Percentiles rank a stretch among this genome's conserved stretches.
Evolutionary conservation across 2,329 filamentous ascomycete genomes (phyloP).

Genomic region (Trichoderma breve): DNA sequence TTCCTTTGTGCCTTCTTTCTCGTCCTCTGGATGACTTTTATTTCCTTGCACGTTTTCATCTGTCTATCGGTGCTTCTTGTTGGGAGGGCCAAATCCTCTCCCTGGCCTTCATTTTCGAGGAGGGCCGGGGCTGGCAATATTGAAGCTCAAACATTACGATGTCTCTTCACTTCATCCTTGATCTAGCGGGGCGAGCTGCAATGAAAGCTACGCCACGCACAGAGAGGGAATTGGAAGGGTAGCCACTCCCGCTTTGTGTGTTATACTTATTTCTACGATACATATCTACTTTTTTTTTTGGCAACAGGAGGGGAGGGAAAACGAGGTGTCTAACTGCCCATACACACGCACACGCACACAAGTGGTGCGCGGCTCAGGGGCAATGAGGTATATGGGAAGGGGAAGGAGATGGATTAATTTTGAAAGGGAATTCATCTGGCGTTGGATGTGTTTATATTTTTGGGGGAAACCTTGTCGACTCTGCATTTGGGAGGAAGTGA

Average conservation of each 20-base stretch:
- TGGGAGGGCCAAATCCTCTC: slow-evolving; percentile 17
- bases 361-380: slow-evolving; percentile 2
- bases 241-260: not conserved
- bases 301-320: slow-evolving; percentile 10
- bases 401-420: slow-evolving; percentile 12
- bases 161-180: slow-evolving; percentile 13
- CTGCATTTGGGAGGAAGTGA: slow-evolving; percentile 8
- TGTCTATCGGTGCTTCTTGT: slow-evolving; percentile 14
- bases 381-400: slow-evolving; percentile 1
- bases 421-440: slow-evolving; percentile 3
- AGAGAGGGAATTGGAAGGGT: slow-evolving; percentile 1
- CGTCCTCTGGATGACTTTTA: not conserved
- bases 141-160: not conserved
- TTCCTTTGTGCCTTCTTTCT: not conserved
- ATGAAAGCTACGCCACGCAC: not conserved
- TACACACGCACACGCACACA: not conserved
- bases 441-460: slow-evolving; percentile 10
- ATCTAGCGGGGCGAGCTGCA: not conserved
- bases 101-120: not conserved
- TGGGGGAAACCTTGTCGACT: not conserved
- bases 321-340: slow-evolving; percentile 2
- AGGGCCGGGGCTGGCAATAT: slow-evolving; percentile 15
- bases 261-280: slow-evolving; percentile 17
- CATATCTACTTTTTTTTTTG: not conserved
- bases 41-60: not conserved